Evolutionary conservation across 257 asterid genomes (phyloP).

Genomic region (Rubia yunnanensis): DNA sequence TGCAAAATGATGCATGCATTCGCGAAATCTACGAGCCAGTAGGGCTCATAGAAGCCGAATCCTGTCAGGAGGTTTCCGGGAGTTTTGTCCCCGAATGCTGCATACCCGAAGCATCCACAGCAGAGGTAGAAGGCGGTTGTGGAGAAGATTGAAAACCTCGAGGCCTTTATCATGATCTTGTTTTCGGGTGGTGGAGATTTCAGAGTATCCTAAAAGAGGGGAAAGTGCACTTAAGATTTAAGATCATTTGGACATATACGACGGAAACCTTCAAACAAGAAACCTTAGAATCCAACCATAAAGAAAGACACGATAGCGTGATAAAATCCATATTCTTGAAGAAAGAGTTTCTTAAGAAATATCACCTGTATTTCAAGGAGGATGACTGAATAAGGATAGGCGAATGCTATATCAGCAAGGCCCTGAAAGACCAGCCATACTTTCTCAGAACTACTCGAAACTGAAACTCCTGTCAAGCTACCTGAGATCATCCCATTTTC

Average conservation of each 20-base stretch:
- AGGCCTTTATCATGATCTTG: conserved; percentile 55
- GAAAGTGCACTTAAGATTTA: too few relatives aligned
- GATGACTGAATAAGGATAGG: conserved; percentile 63
- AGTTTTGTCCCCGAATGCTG: conserved; percentile 59
- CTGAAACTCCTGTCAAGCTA: conserved; percentile 13
- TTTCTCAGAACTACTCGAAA: conserved; percentile 16
- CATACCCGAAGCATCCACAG: conserved; percentile 68
- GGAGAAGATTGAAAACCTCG: conserved; percentile 28
- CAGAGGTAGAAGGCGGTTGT: conserved; percentile 59
- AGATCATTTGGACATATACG: background rate
- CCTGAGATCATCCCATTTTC: conserved; percentile 64
- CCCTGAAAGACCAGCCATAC: conserved; percentile 61
- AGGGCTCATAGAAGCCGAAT: conserved; percentile 76
- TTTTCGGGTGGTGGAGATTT: conserved; percentile 59
- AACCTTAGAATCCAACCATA: too few relatives aligned
- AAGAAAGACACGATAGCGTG: too few relatives aligned
- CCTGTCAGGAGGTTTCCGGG: conserved; percentile 80
- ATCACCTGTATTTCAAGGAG: conserved; percentile 74
- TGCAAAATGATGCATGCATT: conserved; percentile 59
- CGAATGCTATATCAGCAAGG: conserved; percentile 69
- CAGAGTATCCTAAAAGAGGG: conserved; percentile 49
- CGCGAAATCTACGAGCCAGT: conserved; percentile 64
- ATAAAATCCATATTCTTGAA: too few relatives aligned
- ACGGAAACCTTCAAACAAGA: background rate
- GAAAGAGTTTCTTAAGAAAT: background rate